Base-by-base conservation (phyloP, 176 grass and related monocot genomes). In the Eragrostis curvula region DNA sequence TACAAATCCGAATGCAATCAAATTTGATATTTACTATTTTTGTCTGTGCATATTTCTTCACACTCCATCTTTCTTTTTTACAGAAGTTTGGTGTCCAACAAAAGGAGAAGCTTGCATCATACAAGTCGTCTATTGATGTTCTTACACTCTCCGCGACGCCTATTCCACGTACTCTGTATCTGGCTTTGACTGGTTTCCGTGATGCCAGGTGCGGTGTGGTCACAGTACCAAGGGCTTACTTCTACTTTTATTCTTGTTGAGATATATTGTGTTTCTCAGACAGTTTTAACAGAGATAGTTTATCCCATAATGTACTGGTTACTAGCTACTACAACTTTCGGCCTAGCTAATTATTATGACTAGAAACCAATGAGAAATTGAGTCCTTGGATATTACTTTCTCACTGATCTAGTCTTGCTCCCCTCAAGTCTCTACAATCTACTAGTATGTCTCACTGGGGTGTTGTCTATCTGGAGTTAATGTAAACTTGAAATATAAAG, bases 1-100 rank as follows among this genome's bases (percentile, higher is more conserved):
- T 59, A 60, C 50, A 77, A 18, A 5, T 24, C n/a, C 7, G 1
- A 41, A 1, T 69, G 0, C 7, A 69, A 48, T 24, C 20, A 14
- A 76, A 29, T 29, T 70, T 44, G 36, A 48, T 24, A 66, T 81
- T 21, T 23, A 42, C 43, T 78, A 36, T 9, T 15, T 73, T 62
- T 30, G 3, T 70, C 14, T 73, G 18, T 48, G 40, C 24, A 68
- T 70, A 73, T 84, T 41, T 49, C 11, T 71, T 91, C 23, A 80
- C 47, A 43, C 50, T 56, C 36, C 20, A 6, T 82, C 5, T 56
- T 69, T 43, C 65, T 75, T 86, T 1, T 73, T 87, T 76, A 83
- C 88, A 98, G 95, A 92, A 94, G 56, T 98, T 98, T 82, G 95
- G 95, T 41, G 95, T 98, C 28, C 93, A 98, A 91, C 95, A 98